Base-by-base conservation (phyloP, 805 yeast species). In the Schizosaccharomyces japonicus region DNA sequence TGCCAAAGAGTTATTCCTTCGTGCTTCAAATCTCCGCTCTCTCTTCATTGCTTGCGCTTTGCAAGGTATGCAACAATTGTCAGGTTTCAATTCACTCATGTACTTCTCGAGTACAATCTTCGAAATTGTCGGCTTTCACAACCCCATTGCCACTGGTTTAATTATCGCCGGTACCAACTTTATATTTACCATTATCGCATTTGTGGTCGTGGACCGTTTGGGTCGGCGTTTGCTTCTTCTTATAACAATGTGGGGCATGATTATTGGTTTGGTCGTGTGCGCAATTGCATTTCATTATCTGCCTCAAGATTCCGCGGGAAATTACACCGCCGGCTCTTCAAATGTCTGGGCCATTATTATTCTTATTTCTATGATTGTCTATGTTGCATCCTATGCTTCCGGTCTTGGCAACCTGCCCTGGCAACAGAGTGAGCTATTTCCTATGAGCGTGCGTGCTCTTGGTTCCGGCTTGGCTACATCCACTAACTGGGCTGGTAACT, bases 341-440 rank as follows among this genome's bases (percentile, higher is more conserved):
- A 49, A 52, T 26, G 49, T 55, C 5, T 85, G 95, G 95, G 94
- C 95, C 19, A 73, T 80, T 52, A 76, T 85, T 13, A 75, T 87
- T 48, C 78, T 90, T 52, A 69, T 84, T 33, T 76, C 83, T 48
- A 84, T 85, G 81, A 82, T 87, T 52, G 60, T 75, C 36, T 90
- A 68, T 58, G 95, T 85, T 44, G 95, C 94, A 2, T 75, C 78
- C 48, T 87, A 85, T 60, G 94, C 95, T 45, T 67, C 82, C 54
- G 96, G 96, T 54, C 81, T 85, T 54, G 98, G 98, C 64, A 85
- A 87, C 61, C 90, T 83, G 49, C 95, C 96, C 49, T 87, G 98
- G 98, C 94, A 87, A 60, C 95, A 90, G 59, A 79, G 87, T 49
- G 98, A 87, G 63, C 66, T 87, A 58, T 84, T 90, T 66, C 90